Base-by-base conservation (phyloP, 2,329 filamentous ascomycete genomes). In the Sporothrix pseudoabietina region DNA sequence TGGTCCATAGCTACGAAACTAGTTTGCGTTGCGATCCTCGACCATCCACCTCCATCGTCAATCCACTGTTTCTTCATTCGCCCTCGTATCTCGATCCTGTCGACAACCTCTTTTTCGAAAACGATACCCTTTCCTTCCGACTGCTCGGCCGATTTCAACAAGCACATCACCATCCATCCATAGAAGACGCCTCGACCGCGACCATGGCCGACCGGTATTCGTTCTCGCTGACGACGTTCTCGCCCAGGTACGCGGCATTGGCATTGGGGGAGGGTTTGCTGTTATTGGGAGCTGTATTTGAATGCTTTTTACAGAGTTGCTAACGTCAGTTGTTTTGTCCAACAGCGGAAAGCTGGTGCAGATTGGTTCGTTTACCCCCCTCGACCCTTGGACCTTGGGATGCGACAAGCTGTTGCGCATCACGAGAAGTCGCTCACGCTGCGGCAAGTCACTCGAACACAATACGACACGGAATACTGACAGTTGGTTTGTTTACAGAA, bases 171-270 rank as follows among this genome's bases (percentile, higher is more conserved):
- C 35, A 32, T 54, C 41, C 39, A 26, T 69, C 49, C 47, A 22
- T 12, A 35, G 55, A 69, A 57, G 41, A 71, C 57, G n/a, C 57
- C 22, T 54, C 14, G 61, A 63, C 26, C 57, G 55, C 73, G 79
- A 86, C 77, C 82, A 99, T 99, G 95, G 95, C 96, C 81, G 96
- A 99, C 85, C 89, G 96, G 87, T 99, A 99, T 85, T 98, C 95
- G 72, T 99, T 99, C 90, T 99, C 96, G 75, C 89, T 99, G 82
- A 99, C 96, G 77, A 99, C 96, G 77, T 99, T 99, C 91, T 98
- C 96, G 81, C 96, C 96, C 83, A 99, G 95, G 96, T 97, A 90
- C 84, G 90, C 12, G 22, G 35, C 47, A 41, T 54, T 30, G 32
- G 52, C 10, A 52, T 26, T 19, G 32, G n/a, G 44, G 19, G 7